Conservation (phyloP, 78 protist species). For the Protostelium mycophagum region DNA sequence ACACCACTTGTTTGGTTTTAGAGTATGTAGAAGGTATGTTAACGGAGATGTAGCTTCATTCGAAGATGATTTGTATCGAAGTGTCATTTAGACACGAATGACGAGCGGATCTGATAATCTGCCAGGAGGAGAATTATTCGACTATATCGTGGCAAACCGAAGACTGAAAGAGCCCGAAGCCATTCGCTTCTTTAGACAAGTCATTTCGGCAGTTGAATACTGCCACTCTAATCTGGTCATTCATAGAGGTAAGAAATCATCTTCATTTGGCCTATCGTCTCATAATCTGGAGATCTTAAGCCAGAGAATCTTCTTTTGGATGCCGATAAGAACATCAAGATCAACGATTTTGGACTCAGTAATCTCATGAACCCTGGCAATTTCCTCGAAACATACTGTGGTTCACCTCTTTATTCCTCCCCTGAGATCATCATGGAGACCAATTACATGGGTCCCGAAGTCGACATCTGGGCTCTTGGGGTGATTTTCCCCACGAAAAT, state of each 20-base stretch:
- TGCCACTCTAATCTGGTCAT: slow-evolving; percentile 57
- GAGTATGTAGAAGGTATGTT: slow-evolving; percentile 20
- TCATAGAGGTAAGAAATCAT: slow-evolving; percentile 76
- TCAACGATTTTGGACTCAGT: slow-evolving; percentile 83
- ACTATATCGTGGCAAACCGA: slow-evolving; percentile 52
- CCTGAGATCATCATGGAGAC: slow-evolving; percentile 75
- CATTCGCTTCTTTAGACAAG: slow-evolving; percentile 45
- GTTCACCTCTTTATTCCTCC: slow-evolving; percentile 80
- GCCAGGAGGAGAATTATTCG: slow-evolving; percentile 62
- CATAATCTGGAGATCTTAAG: slow-evolving; percentile 74
- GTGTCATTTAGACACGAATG: background rate
- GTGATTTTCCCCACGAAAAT: slow-evolving; percentile 16
- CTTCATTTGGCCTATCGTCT: no score
- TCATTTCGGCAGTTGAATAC: slow-evolving; percentile 58
- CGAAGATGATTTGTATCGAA: no score
- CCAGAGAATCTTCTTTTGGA: slow-evolving; percentile 90
- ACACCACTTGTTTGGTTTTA: slow-evolving; percentile 20
- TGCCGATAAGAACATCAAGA: slow-evolving; percentile 66
- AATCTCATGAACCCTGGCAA: slow-evolving; percentile 53
- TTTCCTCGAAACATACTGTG: slow-evolving; percentile 69
- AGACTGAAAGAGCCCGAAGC: slow-evolving; percentile 55
- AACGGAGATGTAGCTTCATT: no score
- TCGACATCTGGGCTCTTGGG: slow-evolving; percentile 72
- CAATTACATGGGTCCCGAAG: slow-evolving; percentile 63
- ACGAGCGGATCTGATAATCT: background rate